phyloP scores from a whole-genome alignment of 164 flowering plant genomes.

The Echeveria elegans region DNA sequence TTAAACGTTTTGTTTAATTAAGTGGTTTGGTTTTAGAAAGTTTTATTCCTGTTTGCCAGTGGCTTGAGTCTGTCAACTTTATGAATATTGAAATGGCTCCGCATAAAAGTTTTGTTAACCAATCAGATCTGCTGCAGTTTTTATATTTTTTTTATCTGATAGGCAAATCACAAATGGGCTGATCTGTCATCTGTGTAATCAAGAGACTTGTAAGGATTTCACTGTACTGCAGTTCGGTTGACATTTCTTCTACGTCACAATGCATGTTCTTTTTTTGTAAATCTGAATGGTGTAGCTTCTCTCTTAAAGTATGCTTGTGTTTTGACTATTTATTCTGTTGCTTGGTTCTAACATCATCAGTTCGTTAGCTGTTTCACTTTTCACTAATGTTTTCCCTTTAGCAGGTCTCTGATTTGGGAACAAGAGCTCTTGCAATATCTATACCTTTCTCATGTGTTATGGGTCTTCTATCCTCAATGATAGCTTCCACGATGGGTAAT shows the following conservation, averaged over 20 bases:
- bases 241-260: too few relatives aligned
- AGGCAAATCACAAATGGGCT: too few relatives aligned
- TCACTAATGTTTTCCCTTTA: neutral
- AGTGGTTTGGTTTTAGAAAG: neutral
- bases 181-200: too few relatives aligned
- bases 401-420: conserved; percentile 56
- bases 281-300: too few relatives aligned
- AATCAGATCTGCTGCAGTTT: neutral
- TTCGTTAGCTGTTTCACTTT: neutral
- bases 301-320: neutral
- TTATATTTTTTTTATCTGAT: too few relatives aligned
- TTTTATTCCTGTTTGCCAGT: neutral
- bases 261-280: too few relatives aligned
- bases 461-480: conserved; percentile 77
- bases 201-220: too few relatives aligned
- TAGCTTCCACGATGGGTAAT: conserved; percentile 79
- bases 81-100: neutral
- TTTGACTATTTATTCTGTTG: neutral
- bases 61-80: neutral
- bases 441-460: conserved; percentile 73
- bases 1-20: neutral
- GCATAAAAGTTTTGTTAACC: neutral
- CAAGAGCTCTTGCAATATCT: conserved; percentile 73
- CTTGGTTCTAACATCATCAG: neutral
- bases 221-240: neutral